phyloP scores from a whole-genome alignment of 371 early-diverging fungal species.

The Mycotypha africana region DNA sequence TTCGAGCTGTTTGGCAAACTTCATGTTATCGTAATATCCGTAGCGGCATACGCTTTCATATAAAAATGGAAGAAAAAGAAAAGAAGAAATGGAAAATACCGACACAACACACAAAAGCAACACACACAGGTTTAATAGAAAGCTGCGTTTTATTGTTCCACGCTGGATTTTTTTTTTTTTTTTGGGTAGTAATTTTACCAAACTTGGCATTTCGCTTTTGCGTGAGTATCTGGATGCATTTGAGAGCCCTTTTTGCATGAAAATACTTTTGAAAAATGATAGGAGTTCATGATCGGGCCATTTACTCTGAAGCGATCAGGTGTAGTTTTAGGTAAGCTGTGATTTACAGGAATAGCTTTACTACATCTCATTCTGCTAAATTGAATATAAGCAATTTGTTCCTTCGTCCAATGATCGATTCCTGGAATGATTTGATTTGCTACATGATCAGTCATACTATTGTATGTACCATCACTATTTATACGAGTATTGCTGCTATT shows the following conservation, averaged over 20 bases:
- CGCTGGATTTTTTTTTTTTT: constrained; percentile 6
- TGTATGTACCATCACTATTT: neutral
- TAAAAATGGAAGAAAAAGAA: neutral
- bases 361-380: constrained; percentile 57
- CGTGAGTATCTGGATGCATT: constrained; percentile 51
- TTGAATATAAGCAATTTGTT: constrained; percentile 55
- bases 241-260: constrained; percentile 44
- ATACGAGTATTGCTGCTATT: too few relatives aligned
- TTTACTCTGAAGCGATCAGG: constrained; percentile 63
- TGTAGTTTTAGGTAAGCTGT: constrained; percentile 14
- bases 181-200: constrained; percentile 34
- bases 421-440: constrained; percentile 39
- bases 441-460: too few relatives aligned
- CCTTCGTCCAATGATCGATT: constrained; percentile 37
- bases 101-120: constrained; percentile 1
- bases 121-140: too few relatives aligned
- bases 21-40: constrained; percentile 40
- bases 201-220: constrained; percentile 39
- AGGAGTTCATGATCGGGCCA: constrained; percentile 60
- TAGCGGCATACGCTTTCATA: constrained; percentile 3
- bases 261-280: constrained; percentile 62
- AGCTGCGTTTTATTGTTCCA: too few relatives aligned
- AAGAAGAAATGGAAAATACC: neutral
- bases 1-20: constrained; percentile 71
- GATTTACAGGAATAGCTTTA: constrained; percentile 17